phyloP scores from a whole-genome alignment of 1,139 yeast species.

The Lodderomyces pseudojiufengensis region DNA sequence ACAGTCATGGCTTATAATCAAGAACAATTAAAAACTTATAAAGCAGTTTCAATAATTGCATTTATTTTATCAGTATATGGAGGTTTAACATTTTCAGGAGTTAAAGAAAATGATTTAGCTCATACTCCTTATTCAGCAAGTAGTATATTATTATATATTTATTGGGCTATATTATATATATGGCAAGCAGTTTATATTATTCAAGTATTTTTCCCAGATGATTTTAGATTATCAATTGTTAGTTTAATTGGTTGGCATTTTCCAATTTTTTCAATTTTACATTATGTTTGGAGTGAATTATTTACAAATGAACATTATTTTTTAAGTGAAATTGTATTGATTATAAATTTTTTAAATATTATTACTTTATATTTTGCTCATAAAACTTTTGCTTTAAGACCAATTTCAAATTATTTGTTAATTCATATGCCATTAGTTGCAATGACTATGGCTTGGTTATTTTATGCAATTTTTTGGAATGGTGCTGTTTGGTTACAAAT shows the following conservation, averaged over 20 bases:
- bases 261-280: conserved; percentile 54
- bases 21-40: conserved; percentile 23
- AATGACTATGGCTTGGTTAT: conserved; percentile 69
- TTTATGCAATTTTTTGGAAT: conserved; percentile 75
- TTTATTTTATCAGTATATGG: conserved; percentile 53
- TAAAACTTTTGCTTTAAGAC: conserved; percentile 55
- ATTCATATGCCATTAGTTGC: conserved; percentile 66
- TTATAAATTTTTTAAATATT: conserved; percentile 56
- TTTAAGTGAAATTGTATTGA: conserved; percentile 53
- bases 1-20: conserved; percentile 11
- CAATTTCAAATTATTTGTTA: conserved; percentile 45
- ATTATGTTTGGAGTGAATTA: conserved; percentile 58
- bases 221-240: conserved; percentile 24
- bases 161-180: conserved; percentile 54
- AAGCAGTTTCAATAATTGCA: conserved; percentile 47
- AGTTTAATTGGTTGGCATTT: conserved; percentile 57
- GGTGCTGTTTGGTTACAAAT: conserved; percentile 67
- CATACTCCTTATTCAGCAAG: conserved; percentile 69
- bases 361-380: conserved; percentile 54
- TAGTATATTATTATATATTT: conserved; percentile 47
- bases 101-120: conserved; percentile 28
- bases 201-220: conserved; percentile 48
- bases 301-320: conserved; percentile 56
- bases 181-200: conserved; percentile 53
- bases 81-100: conserved; percentile 39